Conservation (phyloP, 441 rosid species). For the Pelargonium exstipulatum region DNA sequence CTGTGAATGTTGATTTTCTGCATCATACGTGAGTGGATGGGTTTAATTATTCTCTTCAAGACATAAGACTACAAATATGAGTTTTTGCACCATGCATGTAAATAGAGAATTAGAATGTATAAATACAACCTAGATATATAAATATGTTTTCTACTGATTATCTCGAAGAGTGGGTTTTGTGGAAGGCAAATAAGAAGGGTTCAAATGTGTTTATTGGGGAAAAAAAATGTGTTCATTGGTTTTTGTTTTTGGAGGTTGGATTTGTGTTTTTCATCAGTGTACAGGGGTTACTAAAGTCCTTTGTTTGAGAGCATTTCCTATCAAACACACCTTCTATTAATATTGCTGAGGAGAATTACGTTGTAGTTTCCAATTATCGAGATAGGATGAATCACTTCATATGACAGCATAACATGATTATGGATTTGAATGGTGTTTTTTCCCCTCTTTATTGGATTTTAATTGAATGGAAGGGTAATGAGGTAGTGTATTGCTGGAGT, state of each 20-base stretch:
- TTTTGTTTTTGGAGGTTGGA: not conserved
- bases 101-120: not conserved
- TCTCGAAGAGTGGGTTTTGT: not conserved
- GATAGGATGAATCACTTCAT: not conserved
- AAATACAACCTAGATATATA: not conserved
- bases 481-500: not conserved
- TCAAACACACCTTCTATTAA: too few relatives aligned
- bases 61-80: not conserved
- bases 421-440: not conserved
- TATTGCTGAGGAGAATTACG: not conserved
- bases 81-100: not conserved
- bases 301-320: too few relatives aligned
- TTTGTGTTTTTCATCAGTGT: not conserved
- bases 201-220: not conserved
- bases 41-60: not conserved
- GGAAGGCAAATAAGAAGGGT: not conserved
- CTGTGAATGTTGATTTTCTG: not conserved
- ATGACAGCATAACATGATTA: not conserved
- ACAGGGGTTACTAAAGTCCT: too few relatives aligned
- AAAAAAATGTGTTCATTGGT: not conserved
- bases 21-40: not conserved
- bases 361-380: not conserved
- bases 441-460: not conserved
- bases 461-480: not conserved
- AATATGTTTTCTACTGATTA: not conserved